Evolutionary conservation across 345 rosid genomes (phyloP).

Genomic region (Reutealis trisperma): DNA sequence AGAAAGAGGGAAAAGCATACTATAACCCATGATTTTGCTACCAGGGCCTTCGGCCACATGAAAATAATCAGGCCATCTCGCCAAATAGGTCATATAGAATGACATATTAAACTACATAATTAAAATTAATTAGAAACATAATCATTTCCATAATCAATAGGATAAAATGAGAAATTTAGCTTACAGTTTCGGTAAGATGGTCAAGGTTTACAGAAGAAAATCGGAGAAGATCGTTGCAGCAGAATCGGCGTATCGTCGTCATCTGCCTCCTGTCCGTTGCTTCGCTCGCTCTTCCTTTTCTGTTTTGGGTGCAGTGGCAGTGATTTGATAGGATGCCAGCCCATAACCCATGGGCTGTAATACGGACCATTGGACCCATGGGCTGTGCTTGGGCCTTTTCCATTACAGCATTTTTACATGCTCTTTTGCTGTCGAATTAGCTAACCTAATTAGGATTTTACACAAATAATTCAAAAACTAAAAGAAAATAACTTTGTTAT

Average conservation of each 20-base stretch:
- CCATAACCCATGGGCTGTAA: too few relatives aligned
- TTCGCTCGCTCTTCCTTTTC: too few relatives aligned
- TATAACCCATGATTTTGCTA: slow-evolving; percentile 81
- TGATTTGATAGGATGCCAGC: too few relatives aligned
- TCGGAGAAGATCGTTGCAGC: slow-evolving; percentile 93
- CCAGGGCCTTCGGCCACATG: slow-evolving; percentile 90
- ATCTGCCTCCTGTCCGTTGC: slow-evolving; percentile 26
- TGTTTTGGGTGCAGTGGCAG: too few relatives aligned
- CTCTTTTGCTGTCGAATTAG: too few relatives aligned
- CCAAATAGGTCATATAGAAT: slow-evolving; percentile 93
- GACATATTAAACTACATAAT: slow-evolving; percentile 83
- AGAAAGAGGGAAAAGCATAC: slow-evolving; percentile 36
- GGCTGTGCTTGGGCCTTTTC: too few relatives aligned
- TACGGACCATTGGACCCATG: too few relatives aligned
- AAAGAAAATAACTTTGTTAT: too few relatives aligned
- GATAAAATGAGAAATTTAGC: not conserved
- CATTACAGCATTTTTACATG: too few relatives aligned
- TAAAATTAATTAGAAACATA: not conserved
- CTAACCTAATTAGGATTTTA: too few relatives aligned
- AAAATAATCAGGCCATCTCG: slow-evolving; percentile 96
- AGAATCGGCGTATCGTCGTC: slow-evolving; percentile 89
- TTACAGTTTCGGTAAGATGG: slow-evolving; percentile 93
- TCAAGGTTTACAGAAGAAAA: slow-evolving; percentile 82
- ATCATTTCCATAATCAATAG: not conserved
- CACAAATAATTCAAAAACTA: too few relatives aligned